Evolutionary conservation across 768 basidiomycete genomes (phyloP).

Genomic region (Cystofilobasidium macerans): DNA sequence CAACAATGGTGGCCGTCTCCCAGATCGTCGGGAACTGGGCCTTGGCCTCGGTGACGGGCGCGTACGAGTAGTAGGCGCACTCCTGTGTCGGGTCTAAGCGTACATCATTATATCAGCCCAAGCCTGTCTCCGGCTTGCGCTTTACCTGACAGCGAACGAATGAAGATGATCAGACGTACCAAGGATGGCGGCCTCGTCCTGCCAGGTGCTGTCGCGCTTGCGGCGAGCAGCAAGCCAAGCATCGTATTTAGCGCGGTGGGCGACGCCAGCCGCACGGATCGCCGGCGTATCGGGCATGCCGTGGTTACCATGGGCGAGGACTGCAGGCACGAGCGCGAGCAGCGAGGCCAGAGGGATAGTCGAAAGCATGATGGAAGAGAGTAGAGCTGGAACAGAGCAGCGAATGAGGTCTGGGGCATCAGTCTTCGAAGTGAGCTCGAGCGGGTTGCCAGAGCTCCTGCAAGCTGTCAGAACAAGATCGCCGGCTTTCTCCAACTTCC

Average conservation of each 20-base stretch:
- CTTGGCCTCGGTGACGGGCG: slow-evolving; percentile 29
- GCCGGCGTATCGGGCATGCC: background rate
- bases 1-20: slow-evolving; percentile 34
- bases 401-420: too few relatives aligned
- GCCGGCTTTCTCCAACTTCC: too few relatives aligned
- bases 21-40: slow-evolving; percentile 34
- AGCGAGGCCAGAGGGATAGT: background rate
- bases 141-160: too few relatives aligned
- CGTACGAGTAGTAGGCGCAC: slow-evolving; percentile 37
- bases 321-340: background rate
- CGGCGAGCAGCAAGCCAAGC: background rate
- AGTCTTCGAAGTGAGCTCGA: too few relatives aligned
- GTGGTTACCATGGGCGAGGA: background rate
- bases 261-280: background rate
- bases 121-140: too few relatives aligned
- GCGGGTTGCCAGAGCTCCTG: too few relatives aligned
- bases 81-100: slow-evolving; percentile 30
- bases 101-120: too few relatives aligned
- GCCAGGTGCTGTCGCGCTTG: background rate
- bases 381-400: too few relatives aligned
- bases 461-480: too few relatives aligned
- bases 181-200: background rate
- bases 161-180: background rate
- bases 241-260: slow-evolving; percentile 2
- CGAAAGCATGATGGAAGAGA: background rate